Evolutionary conservation across 2,329 filamentous ascomycete species (phyloP).

Genomic region (Teratosphaeria zuluensis): DNA sequence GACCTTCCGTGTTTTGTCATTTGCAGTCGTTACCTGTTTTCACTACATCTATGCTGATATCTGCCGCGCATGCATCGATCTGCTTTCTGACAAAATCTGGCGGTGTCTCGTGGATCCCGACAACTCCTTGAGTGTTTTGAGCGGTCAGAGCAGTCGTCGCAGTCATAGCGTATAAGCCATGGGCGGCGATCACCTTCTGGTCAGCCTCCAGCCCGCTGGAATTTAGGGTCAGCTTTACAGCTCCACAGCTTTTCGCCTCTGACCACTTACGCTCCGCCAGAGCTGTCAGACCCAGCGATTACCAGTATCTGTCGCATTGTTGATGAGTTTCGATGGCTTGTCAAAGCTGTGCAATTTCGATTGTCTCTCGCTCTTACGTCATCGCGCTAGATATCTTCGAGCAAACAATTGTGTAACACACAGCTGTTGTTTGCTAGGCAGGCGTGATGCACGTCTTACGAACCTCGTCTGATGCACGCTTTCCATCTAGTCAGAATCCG

Average conservation of each 20-base stretch:
- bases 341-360: conserved; percentile 2
- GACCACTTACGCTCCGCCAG: conserved; percentile 70
- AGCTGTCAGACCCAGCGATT: conserved; percentile 83
- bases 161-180: conserved; percentile 93
- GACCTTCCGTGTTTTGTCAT: neutral
- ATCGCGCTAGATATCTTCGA: neutral
- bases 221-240: conserved; percentile 8
- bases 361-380: conserved; percentile 1
- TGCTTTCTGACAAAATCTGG: conserved; percentile 71
- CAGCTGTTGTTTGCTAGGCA: neutral
- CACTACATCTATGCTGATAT: conserved; percentile 80
- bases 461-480: neutral
- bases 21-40: conserved; percentile 60
- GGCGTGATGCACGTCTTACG: neutral
- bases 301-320: conserved; percentile 54
- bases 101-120: conserved; percentile 70
- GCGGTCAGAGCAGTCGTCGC: conserved; percentile 92
- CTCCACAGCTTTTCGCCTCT: neutral
- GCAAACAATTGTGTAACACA: neutral
- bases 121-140: conserved; percentile 81
- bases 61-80: conserved; percentile 73
- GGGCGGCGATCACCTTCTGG: conserved; percentile 81
- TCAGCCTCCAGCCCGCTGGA: conserved; percentile 84
- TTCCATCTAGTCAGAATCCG: conserved; percentile 33
- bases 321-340: neutral